Conservation (phyloP, 345 rosid species). For the Acer saccharum region DNA sequence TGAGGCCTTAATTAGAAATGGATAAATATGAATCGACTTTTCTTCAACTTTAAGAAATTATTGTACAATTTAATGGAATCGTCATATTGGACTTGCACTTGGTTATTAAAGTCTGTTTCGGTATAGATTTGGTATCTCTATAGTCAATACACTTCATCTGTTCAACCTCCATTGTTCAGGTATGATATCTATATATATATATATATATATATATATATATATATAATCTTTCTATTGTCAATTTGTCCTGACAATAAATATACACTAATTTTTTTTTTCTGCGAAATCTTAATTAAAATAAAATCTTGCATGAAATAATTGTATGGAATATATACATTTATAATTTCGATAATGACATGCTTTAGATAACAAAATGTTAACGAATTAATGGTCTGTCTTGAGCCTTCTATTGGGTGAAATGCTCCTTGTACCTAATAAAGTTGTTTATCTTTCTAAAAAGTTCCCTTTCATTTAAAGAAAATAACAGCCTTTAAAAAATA, state of each 20-base stretch:
- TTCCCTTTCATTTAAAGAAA: too few relatives aligned
- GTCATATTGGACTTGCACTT: not conserved
- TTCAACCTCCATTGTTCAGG: too few relatives aligned
- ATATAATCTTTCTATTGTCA: too few relatives aligned
- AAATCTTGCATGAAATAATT: too few relatives aligned
- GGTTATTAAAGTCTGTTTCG: not conserved
- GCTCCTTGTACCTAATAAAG: not conserved
- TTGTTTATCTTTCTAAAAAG: not conserved
- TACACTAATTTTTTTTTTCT: too few relatives aligned
- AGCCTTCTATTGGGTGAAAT: not conserved
- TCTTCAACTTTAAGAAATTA: slow-evolving; percentile 13
- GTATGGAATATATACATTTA: too few relatives aligned
- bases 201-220: too few relatives aligned
- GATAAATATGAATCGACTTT: slow-evolving; percentile 7
- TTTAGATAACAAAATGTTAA: not conserved
- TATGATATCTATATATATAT: too few relatives aligned
- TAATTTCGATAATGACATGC: too few relatives aligned
- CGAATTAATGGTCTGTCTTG: not conserved
- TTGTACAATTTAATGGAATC: not conserved
- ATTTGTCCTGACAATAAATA: too few relatives aligned
- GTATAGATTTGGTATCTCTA: not conserved
- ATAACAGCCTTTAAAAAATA: too few relatives aligned
- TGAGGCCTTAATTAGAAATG: not conserved
- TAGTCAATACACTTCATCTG: not conserved
- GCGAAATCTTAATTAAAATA: too few relatives aligned